Conservation (phyloP, 2,329 filamentous ascomycete species). For the Ophiocordyceps camponoti-saundersi region DNA sequence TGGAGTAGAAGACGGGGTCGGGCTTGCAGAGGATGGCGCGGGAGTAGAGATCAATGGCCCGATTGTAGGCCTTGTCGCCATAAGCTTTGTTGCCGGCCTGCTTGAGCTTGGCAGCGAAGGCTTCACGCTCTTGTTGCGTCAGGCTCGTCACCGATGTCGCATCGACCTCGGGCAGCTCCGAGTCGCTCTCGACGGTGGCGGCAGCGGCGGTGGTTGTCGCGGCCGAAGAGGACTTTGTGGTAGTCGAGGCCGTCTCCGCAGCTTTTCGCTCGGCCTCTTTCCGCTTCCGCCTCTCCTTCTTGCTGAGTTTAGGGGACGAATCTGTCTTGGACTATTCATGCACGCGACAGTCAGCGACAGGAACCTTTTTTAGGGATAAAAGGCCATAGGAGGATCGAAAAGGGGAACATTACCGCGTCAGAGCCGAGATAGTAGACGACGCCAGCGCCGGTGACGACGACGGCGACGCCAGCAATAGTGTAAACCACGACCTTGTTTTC, state of each 20-base stretch:
- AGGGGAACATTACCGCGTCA: constrained; percentile 28
- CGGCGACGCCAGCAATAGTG: constrained; percentile 85
- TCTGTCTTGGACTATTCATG: constrained; percentile 26
- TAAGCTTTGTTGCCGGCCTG: constrained; percentile 93
- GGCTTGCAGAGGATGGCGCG: constrained; percentile 94
- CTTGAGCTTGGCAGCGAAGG: constrained; percentile 83
- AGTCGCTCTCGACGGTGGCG: constrained; percentile 37
- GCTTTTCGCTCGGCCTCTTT: constrained; percentile 58
- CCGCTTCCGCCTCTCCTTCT: constrained; percentile 78
- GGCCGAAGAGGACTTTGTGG: constrained; percentile 22
- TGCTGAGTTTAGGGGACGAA: constrained; percentile 55
- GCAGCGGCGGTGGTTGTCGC: constrained; percentile 13
- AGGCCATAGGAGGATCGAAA: neutral
- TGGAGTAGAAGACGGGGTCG: constrained; percentile 97
- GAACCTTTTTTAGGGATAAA: neutral
- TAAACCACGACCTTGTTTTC: constrained; percentile 94
- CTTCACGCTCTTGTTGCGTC: constrained; percentile 54
- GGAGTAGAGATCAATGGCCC: constrained; percentile 86
- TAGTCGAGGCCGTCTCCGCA: constrained; percentile 21
- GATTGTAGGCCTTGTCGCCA: constrained; percentile 81
- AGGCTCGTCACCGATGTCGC: constrained; percentile 36
- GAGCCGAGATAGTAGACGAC: constrained; percentile 77
- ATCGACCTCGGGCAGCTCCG: constrained; percentile 53
- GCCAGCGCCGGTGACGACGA: constrained; percentile 81
- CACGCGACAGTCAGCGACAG: too few relatives aligned